These are phyloP conservation scores for Lotmaria passim DNA, from an alignment of 208 protist genomes.

Conservation along the genomic window DNA sequence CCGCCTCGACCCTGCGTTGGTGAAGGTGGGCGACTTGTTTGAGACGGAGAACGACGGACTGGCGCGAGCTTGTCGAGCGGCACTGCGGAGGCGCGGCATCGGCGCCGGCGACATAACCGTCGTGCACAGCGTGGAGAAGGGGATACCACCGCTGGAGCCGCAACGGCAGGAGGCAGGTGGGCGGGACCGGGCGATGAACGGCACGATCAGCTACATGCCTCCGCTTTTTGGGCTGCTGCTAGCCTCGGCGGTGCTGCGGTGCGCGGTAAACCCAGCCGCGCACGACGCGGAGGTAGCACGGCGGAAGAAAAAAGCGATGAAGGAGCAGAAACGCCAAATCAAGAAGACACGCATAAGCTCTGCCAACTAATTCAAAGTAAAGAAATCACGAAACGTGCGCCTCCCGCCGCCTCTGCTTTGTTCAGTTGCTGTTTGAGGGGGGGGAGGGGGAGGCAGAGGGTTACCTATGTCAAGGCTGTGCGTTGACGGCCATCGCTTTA, in stretches of 20 bases:
- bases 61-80: constrained; percentile 63
- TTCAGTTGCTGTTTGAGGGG: no score
- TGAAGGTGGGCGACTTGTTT: constrained; percentile 72
- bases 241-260: constrained; percentile 71
- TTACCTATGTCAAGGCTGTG: no score
- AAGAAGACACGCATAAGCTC: constrained; percentile 21
- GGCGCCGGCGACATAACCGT: constrained; percentile 61
- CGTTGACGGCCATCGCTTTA: no score
- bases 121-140: constrained; percentile 74
- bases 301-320: constrained; percentile 36
- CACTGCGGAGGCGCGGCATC: constrained; percentile 69
- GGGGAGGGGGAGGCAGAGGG: no score
- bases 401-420: no score
- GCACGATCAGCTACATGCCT: constrained; percentile 93
- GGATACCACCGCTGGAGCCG: constrained; percentile 62
- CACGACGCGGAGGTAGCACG: constrained; percentile 47
- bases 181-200: constrained; percentile 81
- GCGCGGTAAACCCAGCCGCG: constrained; percentile 59
- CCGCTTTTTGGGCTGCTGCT: constrained; percentile 86
- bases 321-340: constrained; percentile 34
- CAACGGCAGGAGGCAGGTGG: constrained; percentile 81
- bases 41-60: constrained; percentile 84
- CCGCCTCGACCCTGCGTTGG: constrained; percentile 71
- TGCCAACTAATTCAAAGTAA: not conserved
- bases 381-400: not conserved